A percentile compares a stretch with the other conserved stretches of the same genome.
phyloP scores from a whole-genome alignment of 2,329 filamentous ascomycete genomes.

The Neospermospora avenae region DNA sequence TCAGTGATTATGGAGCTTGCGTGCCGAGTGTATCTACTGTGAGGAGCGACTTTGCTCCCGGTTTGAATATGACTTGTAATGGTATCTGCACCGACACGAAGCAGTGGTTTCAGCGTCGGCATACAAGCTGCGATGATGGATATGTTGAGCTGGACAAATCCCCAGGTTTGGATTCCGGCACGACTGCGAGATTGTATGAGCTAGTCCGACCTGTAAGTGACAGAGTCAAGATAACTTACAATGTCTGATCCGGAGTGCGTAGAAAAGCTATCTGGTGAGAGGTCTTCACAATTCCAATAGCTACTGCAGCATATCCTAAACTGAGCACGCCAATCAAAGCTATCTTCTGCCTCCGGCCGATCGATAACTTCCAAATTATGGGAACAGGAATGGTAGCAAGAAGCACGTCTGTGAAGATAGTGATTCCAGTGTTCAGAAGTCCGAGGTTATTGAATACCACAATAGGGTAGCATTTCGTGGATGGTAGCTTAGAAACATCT shows the following conservation, averaged over 20 bases:
- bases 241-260: not conserved
- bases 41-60: not conserved
- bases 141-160: constrained; percentile 3
- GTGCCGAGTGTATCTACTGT: not conserved
- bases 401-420: constrained; percentile 40
- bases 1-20: not conserved
- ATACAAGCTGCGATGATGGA: constrained; percentile 1
- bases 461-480: not conserved
- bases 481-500: constrained; percentile 24
- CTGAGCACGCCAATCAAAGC: constrained; percentile 39
- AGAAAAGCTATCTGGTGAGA: not conserved
- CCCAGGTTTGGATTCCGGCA: constrained; percentile 1
- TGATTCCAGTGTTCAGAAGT: not conserved
- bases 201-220: not conserved
- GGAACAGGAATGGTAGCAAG: constrained; percentile 41
- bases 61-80: not conserved
- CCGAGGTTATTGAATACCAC: not conserved
- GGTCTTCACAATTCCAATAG: not conserved
- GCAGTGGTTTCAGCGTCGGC: not conserved
- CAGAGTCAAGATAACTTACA: not conserved
- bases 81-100: not conserved
- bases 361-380: constrained; percentile 40
- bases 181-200: not conserved
- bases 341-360: constrained; percentile 38
- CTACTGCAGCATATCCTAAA: constrained; percentile 31